Evolutionary conservation across 2,329 filamentous ascomycete genomes (phyloP).

Genomic region (Plenodomus lindquistii): DNA sequence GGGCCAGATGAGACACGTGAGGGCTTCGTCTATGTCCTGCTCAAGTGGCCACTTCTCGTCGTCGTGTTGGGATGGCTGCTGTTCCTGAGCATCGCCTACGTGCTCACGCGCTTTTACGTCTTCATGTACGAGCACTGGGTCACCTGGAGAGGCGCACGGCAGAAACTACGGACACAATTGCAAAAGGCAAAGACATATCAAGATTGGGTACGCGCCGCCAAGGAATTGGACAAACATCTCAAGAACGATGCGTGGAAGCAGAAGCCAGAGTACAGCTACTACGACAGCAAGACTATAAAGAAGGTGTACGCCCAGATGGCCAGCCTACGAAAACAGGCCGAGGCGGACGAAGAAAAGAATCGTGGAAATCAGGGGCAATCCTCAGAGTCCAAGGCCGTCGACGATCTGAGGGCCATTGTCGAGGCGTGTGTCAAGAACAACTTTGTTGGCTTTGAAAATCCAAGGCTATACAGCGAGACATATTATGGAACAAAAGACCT

Average conservation of each 20-base stretch:
- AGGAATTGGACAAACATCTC: constrained; percentile 76
- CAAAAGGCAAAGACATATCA: constrained; percentile 73
- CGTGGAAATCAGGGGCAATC: constrained; percentile 25
- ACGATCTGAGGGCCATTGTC: constrained; percentile 76
- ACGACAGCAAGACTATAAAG: constrained; percentile 82
- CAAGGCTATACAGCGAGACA: constrained; percentile 92
- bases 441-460: constrained; percentile 92
- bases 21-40: constrained; percentile 82
- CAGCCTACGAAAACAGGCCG: constrained; percentile 59
- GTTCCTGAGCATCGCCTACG: constrained; percentile 73
- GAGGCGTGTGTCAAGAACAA: constrained; percentile 97
- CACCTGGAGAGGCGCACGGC: constrained; percentile 81
- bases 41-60: constrained; percentile 90
- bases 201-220: constrained; percentile 82
- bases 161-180: constrained; percentile 71
- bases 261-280: constrained; percentile 74
- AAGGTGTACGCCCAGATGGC: constrained; percentile 77
- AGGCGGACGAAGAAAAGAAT: constrained; percentile 58
- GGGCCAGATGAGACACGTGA: constrained; percentile 89
- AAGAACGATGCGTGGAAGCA: constrained; percentile 82
- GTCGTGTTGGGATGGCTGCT: constrained; percentile 80
- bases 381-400: constrained; percentile 57
- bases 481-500: constrained; percentile 97
- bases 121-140: constrained; percentile 89
- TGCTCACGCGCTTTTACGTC: constrained; percentile 85